phyloP scores from a whole-genome alignment of 2,329 filamentous ascomycete genomes.

The Aspergillus vadensis region DNA sequence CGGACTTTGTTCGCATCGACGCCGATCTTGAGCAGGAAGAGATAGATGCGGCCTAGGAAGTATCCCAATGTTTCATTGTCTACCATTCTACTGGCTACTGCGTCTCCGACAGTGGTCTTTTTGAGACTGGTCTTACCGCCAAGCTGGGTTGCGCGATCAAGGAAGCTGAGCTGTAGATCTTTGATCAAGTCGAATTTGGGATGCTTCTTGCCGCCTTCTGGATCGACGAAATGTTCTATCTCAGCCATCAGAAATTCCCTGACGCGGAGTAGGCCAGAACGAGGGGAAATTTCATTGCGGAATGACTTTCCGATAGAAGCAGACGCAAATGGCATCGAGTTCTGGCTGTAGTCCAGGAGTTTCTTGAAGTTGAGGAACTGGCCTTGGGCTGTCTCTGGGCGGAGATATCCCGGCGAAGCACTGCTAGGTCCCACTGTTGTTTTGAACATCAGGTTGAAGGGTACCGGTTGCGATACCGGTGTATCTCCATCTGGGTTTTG shows the following conservation, averaged over 20 bases:
- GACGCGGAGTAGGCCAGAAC: conserved; percentile 86
- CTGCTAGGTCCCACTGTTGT: conserved; percentile 91
- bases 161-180: conserved; percentile 77
- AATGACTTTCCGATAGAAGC: conserved; percentile 98
- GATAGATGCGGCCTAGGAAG: conserved; percentile 90
- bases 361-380: conserved; percentile 98
- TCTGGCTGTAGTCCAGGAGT: conserved; percentile 93
- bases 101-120: conserved; percentile 78
- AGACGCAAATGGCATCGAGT: conserved; percentile 93
- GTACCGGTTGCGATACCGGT: conserved; percentile 69
- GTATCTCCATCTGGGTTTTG: conserved; percentile 77
- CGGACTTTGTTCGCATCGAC: conserved; percentile 85
- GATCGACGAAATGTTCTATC: conserved; percentile 98
- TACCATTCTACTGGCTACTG: conserved; percentile 77
- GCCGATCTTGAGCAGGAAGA: conserved; percentile 86
- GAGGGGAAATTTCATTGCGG: conserved; percentile 95
- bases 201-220: conserved; percentile 92
- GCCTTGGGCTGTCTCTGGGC: conserved; percentile 95
- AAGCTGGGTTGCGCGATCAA: conserved; percentile 83
- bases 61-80: conserved; percentile 98
- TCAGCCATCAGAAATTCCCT: conserved; percentile 99
- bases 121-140: conserved; percentile 77
- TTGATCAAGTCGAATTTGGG: conserved; percentile 82
- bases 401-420: conserved; percentile 80
- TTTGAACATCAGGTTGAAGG: conserved; percentile 99